Conservation (phyloP, 2,329 filamentous ascomycete genomes). For the Nemania sp. region DNA sequence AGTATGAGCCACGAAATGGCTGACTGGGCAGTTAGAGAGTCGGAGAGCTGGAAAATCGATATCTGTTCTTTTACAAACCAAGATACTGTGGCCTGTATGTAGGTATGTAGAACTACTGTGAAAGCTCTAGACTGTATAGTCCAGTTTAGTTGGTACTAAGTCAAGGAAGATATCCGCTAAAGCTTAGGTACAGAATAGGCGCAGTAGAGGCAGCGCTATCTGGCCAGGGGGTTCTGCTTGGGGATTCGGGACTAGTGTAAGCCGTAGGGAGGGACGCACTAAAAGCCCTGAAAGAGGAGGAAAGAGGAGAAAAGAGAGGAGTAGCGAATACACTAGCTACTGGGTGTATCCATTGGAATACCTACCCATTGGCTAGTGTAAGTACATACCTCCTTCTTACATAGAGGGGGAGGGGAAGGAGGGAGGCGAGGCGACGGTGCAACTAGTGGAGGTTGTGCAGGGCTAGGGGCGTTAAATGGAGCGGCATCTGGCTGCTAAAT, state of each 20-base stretch:
- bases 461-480: constrained; percentile 33
- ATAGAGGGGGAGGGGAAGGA: constrained; percentile 12
- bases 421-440: constrained; percentile 13
- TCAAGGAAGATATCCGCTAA: constrained; percentile 22
- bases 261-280: constrained; percentile 4
- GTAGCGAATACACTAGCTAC: constrained; percentile 6
- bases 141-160: constrained; percentile 9
- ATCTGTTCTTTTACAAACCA: constrained; percentile 13
- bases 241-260: constrained; percentile 5
- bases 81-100: constrained; percentile 4
- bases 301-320: too few species aligned
- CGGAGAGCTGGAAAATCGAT: constrained; percentile 5
- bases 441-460: constrained; percentile 30
- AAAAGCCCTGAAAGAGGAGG: constrained; percentile 30
- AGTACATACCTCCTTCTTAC: too few species aligned
- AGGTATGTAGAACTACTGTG: constrained; percentile 13
- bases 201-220: constrained; percentile 28
- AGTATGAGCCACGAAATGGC: constrained; percentile 20
- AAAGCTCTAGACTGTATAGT: constrained; percentile 31
- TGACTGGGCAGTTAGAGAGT: neutral
- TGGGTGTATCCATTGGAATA: constrained; percentile 13
- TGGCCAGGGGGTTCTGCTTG: constrained; percentile 12
- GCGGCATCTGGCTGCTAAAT: constrained; percentile 33
- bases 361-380: constrained; percentile 3
- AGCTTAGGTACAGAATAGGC: constrained; percentile 21